These are phyloP conservation scores for Pythium aphanidermatum DNA, from an alignment of 352 stramenopile species.

Conservation along the genomic window DNA sequence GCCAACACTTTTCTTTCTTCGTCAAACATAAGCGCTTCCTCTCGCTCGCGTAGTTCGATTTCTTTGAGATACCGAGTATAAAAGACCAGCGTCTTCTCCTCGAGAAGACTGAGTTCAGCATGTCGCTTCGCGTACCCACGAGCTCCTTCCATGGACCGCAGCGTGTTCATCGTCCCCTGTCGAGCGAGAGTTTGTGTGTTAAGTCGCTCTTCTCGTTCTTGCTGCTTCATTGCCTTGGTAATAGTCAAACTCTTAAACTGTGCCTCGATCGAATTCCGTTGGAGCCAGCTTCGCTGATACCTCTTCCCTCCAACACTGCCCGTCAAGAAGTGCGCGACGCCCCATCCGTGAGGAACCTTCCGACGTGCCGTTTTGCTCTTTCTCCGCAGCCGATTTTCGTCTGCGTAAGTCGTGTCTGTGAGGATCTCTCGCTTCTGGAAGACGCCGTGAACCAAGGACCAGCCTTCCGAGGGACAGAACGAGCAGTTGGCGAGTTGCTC, in stretches of 20 bases:
- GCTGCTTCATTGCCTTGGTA: constrained; percentile 59
- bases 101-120: constrained; percentile 44
- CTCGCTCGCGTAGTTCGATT: constrained; percentile 26
- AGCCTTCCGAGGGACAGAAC: constrained; percentile 67
- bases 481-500: constrained; percentile 41
- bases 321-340: constrained; percentile 66
- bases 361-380: constrained; percentile 10
- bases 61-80: constrained; percentile 41
- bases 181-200: constrained; percentile 54
- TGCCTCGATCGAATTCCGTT: constrained; percentile 60
- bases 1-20: constrained; percentile 42
- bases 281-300: constrained; percentile 45
- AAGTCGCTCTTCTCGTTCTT: constrained; percentile 59
- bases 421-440: constrained; percentile 34
- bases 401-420: constrained; percentile 13
- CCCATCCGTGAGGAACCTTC: constrained; percentile 67
- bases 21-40: constrained; percentile 42
- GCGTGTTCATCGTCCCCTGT: constrained; percentile 55
- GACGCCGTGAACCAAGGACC: constrained; percentile 71
- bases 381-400: constrained; percentile 15
- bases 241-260: constrained; percentile 68
- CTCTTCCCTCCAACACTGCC: constrained; percentile 26
- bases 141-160: constrained; percentile 62
- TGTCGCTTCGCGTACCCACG: constrained; percentile 68
- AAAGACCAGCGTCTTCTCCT: constrained; percentile 50